Conservation (phyloP, 2,329 filamentous ascomycete genomes). For the Domatiomyces catenatus region DNA sequence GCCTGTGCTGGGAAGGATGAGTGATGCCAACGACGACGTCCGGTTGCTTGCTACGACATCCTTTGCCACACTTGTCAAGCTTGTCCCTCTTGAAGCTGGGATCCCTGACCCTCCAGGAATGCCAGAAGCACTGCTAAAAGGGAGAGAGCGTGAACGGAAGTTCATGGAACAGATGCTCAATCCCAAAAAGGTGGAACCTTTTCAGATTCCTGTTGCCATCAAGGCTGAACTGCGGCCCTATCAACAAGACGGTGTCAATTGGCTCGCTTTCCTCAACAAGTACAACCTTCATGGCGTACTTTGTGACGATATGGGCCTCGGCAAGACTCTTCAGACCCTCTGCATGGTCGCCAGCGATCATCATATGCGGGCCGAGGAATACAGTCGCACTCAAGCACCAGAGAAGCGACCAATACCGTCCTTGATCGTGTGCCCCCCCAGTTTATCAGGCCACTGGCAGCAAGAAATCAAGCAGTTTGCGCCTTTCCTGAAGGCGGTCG, state of each 20-base stretch:
- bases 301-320: constrained; percentile 97
- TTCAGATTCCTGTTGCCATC: constrained; percentile 87
- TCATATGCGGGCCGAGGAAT: constrained; percentile 82
- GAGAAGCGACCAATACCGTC: constrained; percentile 73
- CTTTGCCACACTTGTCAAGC: constrained; percentile 90
- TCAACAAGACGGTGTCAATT: constrained; percentile 97
- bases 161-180: constrained; percentile 90
- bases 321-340: constrained; percentile 91
- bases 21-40: constrained; percentile 91
- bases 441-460: constrained; percentile 94
- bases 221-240: constrained; percentile 94
- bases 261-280: constrained; percentile 93
- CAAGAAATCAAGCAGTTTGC: constrained; percentile 94
- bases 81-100: constrained; percentile 89
- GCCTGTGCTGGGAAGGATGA: constrained; percentile 92
- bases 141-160: constrained; percentile 82
- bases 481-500: constrained; percentile 75
- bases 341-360: constrained; percentile 98
- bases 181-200: constrained; percentile 89
- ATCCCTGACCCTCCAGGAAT: constrained; percentile 93
- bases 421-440: constrained; percentile 89
- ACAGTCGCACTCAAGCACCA: constrained; percentile 59
- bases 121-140: constrained; percentile 72
- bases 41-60: constrained; percentile 89
- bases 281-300: constrained; percentile 97